Evolutionary conservation across 148 eudicot species (phyloP).

Genomic region (Agrostemma githago): DNA sequence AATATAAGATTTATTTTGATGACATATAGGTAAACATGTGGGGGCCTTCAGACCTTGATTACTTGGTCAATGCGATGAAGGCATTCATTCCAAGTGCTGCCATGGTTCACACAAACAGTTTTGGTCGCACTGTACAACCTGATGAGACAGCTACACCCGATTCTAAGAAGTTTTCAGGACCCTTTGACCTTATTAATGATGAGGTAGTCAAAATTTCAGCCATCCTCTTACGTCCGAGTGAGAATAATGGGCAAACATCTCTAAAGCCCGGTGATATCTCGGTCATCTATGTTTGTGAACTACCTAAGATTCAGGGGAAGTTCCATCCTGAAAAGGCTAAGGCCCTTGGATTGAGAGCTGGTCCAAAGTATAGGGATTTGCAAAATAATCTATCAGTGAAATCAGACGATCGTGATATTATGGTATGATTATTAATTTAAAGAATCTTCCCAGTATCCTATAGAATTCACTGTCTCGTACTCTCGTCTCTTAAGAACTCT

Average conservation of each 20-base stretch:
- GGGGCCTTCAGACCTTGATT: slow-evolving; percentile 80
- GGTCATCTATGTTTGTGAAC: slow-evolving; percentile 70
- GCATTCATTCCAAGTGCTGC: slow-evolving; percentile 84
- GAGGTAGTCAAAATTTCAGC: slow-evolving; percentile 91
- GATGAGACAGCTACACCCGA: slow-evolving; percentile 31
- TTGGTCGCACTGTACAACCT: slow-evolving; percentile 49
- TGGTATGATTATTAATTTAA: slow-evolving; percentile 35
- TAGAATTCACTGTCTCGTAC: not conserved
- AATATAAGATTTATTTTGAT: slow-evolving; percentile 5
- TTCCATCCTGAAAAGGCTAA: slow-evolving; percentile 76
- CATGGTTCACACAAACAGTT: slow-evolving; percentile 81
- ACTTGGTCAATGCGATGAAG: slow-evolving; percentile 71
- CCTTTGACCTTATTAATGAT: slow-evolving; percentile 55
- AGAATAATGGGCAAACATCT: slow-evolving; percentile 4
- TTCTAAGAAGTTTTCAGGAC: slow-evolving; percentile 32
- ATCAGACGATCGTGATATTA: slow-evolving; percentile 54
- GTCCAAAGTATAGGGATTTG: slow-evolving; percentile 69
- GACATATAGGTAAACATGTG: slow-evolving; percentile 67
- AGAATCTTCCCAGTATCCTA: not conserved
- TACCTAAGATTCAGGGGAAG: slow-evolving; percentile 78
- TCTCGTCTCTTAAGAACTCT: not conserved
- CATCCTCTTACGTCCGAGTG: slow-evolving; percentile 52
- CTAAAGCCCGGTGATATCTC: slow-evolving; percentile 72
- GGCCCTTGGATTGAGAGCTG: slow-evolving; percentile 70
- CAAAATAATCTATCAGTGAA: slow-evolving; percentile 61